These are phyloP conservation scores for Lodderomyces parapsilosis DNA, from an alignment of 1,139 yeast genomes.

Conservation along the genomic window DNA sequence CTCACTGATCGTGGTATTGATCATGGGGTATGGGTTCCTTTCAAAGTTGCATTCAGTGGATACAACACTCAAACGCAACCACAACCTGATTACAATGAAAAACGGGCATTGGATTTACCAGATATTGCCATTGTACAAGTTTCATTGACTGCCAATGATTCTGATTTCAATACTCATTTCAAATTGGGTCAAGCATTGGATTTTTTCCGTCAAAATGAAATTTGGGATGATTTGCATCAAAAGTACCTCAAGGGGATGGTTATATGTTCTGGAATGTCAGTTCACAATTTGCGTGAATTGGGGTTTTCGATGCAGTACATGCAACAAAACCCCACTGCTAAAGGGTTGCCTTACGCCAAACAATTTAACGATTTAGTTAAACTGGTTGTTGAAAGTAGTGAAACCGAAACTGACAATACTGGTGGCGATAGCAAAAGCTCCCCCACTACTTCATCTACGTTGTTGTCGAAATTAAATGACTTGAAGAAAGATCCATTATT, in stretches of 20 bases:
- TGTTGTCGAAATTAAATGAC: constrained; percentile 16
- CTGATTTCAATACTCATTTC: constrained; percentile 47
- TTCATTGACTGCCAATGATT: constrained; percentile 52
- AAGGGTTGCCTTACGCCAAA: constrained; percentile 45
- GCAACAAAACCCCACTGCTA: constrained; percentile 16
- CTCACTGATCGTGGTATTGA: constrained; percentile 63
- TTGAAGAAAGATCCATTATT: constrained; percentile 30
- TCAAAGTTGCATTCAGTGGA: constrained; percentile 65
- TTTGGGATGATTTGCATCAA: constrained; percentile 30
- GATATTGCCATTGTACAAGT: constrained; percentile 55
- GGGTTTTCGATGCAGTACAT: constrained; percentile 17
- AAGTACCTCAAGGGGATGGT: constrained; percentile 44
- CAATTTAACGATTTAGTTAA: constrained; percentile 50
- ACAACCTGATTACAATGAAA: constrained; percentile 8
- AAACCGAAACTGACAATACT: constrained; percentile 2
- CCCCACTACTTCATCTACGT: constrained; percentile 6
- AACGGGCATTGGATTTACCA: constrained; percentile 49
- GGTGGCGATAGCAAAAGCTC: no score
- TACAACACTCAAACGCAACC: constrained; percentile 24
- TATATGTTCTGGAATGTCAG: constrained; percentile 74
- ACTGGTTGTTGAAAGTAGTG: constrained; percentile 28
- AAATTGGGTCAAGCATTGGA: constrained; percentile 56
- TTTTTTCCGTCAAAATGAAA: constrained; percentile 45
- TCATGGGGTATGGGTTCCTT: constrained; percentile 83
- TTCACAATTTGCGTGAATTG: constrained; percentile 66